These are phyloP conservation scores for Apiotrichum brassicae DNA, from an alignment of 1,284 basidiomycete genomes.

Conservation along the genomic window DNA sequence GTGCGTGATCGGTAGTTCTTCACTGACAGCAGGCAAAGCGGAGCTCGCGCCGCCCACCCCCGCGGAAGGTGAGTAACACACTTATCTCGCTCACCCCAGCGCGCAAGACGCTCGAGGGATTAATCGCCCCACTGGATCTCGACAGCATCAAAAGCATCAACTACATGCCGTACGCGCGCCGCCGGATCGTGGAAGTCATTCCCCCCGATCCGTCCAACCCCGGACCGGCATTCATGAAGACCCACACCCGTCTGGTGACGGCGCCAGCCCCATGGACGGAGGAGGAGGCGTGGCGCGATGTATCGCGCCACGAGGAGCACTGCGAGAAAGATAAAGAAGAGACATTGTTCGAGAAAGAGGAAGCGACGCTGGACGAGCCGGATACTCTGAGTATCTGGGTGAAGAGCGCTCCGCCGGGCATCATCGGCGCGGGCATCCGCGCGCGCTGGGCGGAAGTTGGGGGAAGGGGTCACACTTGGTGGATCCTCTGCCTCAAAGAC, in stretches of 20 bases:
- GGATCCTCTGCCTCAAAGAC: constrained; percentile 37
- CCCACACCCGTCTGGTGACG: constrained; percentile 24
- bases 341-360: constrained; percentile 19
- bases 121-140: neutral
- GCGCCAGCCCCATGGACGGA: constrained; percentile 29
- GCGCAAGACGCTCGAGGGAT: neutral
- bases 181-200: constrained; percentile 20
- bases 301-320: neutral
- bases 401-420: constrained; percentile 9
- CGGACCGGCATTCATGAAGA: neutral
- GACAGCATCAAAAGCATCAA: constrained; percentile 9
- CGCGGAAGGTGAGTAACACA: constrained; percentile 1
- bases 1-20: too few relatives aligned
- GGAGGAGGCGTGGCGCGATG: constrained; percentile 27
- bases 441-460: constrained; percentile 38
- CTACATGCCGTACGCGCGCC: constrained; percentile 30
- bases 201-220: constrained; percentile 5
- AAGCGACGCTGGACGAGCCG: constrained; percentile 20
- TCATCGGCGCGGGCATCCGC: constrained; percentile 33
- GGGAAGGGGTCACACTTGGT: constrained; percentile 22
- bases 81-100: constrained; percentile 1
- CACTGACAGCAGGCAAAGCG: too few relatives aligned
- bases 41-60: neutral
- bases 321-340: constrained; percentile 6
- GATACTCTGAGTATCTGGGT: constrained; percentile 20